Evolutionary conservation across 2,329 filamentous ascomycete species (phyloP).

Genomic region (Fusarium protoensiforme): DNA sequence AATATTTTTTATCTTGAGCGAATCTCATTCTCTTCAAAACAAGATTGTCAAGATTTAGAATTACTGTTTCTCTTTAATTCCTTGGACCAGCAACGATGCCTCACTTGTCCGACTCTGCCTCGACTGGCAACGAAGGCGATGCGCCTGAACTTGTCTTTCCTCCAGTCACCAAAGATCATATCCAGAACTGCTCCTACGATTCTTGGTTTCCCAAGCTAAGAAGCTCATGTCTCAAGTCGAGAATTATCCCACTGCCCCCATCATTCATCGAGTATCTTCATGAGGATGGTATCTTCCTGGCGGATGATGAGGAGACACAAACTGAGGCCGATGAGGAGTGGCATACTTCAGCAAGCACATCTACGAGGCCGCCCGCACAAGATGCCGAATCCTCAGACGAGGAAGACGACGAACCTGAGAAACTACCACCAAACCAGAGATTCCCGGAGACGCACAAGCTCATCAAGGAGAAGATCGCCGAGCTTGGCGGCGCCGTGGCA

Average conservation of each 20-base stretch:
- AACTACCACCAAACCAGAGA: conserved; percentile 62
- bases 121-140: conserved; percentile 16
- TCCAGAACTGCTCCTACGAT: conserved; percentile 94
- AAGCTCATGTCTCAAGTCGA: conserved; percentile 83
- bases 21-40: neutral
- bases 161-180: conserved; percentile 85
- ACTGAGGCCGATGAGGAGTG: conserved; percentile 69
- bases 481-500: conserved; percentile 85
- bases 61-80: neutral
- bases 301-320: conserved; percentile 68
- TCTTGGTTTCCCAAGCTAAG: conserved; percentile 91
- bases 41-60: neutral
- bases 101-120: conserved; percentile 43
- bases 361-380: conserved; percentile 48
- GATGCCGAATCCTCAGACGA: conserved; percentile 58
- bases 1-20: neutral
- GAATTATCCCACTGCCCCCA: conserved; percentile 80
- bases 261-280: conserved; percentile 88
- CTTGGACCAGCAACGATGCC: conserved; percentile 43
- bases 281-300: conserved; percentile 91
- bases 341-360: conserved; percentile 48
- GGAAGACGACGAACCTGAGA: conserved; percentile 57
- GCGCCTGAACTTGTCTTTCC: conserved; percentile 72
- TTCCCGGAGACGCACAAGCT: conserved; percentile 79
- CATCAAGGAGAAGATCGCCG: conserved; percentile 81